Base-by-base conservation (phyloP, 2,329 filamentous ascomycete genomes). In the Chrysoporthe puriensis region DNA sequence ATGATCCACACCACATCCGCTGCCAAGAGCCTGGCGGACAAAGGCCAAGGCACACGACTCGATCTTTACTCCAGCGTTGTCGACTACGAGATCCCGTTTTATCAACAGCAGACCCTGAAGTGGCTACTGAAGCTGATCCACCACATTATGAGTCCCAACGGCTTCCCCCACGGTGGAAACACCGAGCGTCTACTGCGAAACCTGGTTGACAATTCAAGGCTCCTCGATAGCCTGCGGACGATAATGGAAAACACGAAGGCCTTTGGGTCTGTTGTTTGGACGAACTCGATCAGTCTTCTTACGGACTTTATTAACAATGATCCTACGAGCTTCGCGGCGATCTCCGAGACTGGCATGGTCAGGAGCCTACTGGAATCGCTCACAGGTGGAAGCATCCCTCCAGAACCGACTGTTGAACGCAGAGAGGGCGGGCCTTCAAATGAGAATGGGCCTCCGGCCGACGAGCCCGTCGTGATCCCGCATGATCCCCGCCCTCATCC, bases 241-340 rank as follows among this genome's bases (percentile, higher is more conserved):
- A 92, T 99, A 58, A 91, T 97, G 71, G 89, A 91, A 71, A 91
- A 97, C 73, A 90, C 92, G 48, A 84, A 84, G 63, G 84, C 90
- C 48, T 99, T 94, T 76, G 96, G 96, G 14, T 96, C 95, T 2
- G 91, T 96, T 68, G 93, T 98, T 5, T 99, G 96, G 96, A 97
- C 94, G 61, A 94, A 94, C 76, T 91, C 94, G 7, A 93, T 97
- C 70, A 94, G 91, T 65, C 95, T 97, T 66, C 83, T 99, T 62
- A 96, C 93, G 75, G 95, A 93, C 73, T 99, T 99, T 78, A 97
- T 99, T 74, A 96, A 99, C 79, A 97, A 98, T 76, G 96, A 99
- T 75, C 96, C 96, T 0, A 99, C 96, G 0, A 99, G 96, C 78
- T 99, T 97, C 77, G 91, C 93, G 40, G 93, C 97, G 34, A 96